Conservation (phyloP, 2,329 filamentous ascomycete genomes). For the Teratosphaeriaceae sp. region DNA sequence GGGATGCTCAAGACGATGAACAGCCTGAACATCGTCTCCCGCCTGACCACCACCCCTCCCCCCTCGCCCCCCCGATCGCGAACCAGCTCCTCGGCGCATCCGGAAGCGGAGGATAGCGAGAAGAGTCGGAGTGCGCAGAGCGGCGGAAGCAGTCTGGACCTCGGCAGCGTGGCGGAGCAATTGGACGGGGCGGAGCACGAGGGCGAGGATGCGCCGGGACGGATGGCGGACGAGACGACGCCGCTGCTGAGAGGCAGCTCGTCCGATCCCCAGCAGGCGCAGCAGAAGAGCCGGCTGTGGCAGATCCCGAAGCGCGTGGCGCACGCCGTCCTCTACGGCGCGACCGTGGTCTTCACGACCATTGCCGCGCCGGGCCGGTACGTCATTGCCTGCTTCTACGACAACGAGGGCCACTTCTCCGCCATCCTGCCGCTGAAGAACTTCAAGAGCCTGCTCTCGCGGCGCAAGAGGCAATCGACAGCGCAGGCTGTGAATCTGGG, state of each 20-base stretch:
- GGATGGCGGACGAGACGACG: slow-evolving; percentile 57
- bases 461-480: slow-evolving; percentile 26
- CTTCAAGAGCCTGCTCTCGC: slow-evolving; percentile 45
- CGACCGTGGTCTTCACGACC: slow-evolving; percentile 72
- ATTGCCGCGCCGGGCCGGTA: slow-evolving; percentile 76
- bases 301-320: slow-evolving; percentile 52
- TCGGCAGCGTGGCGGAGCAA: slow-evolving; percentile 20
- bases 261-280: slow-evolving; percentile 2
- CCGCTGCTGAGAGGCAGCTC: slow-evolving; percentile 49
- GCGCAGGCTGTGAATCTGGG: slow-evolving; percentile 25
- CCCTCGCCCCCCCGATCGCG: slow-evolving; percentile 46
- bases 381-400: slow-evolving; percentile 74
- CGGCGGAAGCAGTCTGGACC: slow-evolving; percentile 10
- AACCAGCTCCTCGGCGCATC: slow-evolving; percentile 21
- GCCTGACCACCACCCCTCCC: slow-evolving; percentile 54
- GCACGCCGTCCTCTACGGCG: slow-evolving; percentile 64
- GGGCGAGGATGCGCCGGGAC: slow-evolving; percentile 14
- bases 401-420: slow-evolving; percentile 71
- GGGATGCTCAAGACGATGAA: slow-evolving; percentile 62
- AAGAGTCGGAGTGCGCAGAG: slow-evolving; percentile 7
- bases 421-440: slow-evolving; percentile 66
- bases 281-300: slow-evolving; percentile 15
- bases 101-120: slow-evolving; percentile 8
- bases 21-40: slow-evolving; percentile 89
- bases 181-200: slow-evolving; percentile 11